A percentile compares a stretch with the other conserved stretches of the same genome.
phyloP scores from a whole-genome alignment of 208 protist species.

The Leishmania lainsoni region DNA sequence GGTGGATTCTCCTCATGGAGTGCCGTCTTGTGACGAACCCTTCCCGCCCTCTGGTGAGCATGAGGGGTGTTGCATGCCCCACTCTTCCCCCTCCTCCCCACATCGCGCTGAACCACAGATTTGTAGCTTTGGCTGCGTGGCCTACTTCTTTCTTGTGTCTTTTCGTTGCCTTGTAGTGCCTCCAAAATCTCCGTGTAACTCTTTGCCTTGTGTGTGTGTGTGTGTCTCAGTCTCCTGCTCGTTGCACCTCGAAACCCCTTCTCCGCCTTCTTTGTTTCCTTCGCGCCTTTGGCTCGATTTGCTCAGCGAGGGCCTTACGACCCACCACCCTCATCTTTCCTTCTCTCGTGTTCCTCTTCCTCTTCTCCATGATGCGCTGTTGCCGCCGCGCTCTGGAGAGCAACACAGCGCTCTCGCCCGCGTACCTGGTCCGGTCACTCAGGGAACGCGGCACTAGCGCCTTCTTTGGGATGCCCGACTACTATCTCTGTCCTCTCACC shows the following conservation, averaged over 20 bases:
- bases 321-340: not conserved
- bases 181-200: not conserved
- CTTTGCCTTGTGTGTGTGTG: not conserved
- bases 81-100: not conserved
- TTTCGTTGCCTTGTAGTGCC: not conserved
- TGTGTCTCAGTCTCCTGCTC: not conserved
- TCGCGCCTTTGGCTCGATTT: not conserved
- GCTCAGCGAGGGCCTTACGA: not conserved
- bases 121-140: not conserved
- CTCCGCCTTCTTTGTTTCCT: not conserved
- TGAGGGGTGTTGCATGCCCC: not conserved
- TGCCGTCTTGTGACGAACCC: not conserved
- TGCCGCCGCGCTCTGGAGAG: conserved; percentile 5
- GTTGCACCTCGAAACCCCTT: not conserved
- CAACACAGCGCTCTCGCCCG: conserved; percentile 38
- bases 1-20: not conserved
- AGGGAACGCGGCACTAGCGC: conserved; percentile 43
- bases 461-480: conserved; percentile 91
- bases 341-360: conserved; percentile 1
- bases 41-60: not conserved
- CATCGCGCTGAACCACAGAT: not conserved
- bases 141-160: not conserved
- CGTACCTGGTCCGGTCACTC: conserved; percentile 52
- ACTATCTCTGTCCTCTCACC: conserved; percentile 76
- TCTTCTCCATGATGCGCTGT: conserved; percentile 9